A percentile compares a stretch with the other conserved stretches of the same genome.
Evolutionary conservation across 768 basidiomycete species (phyloP).

Genomic region (Lactarius quietus): DNA sequence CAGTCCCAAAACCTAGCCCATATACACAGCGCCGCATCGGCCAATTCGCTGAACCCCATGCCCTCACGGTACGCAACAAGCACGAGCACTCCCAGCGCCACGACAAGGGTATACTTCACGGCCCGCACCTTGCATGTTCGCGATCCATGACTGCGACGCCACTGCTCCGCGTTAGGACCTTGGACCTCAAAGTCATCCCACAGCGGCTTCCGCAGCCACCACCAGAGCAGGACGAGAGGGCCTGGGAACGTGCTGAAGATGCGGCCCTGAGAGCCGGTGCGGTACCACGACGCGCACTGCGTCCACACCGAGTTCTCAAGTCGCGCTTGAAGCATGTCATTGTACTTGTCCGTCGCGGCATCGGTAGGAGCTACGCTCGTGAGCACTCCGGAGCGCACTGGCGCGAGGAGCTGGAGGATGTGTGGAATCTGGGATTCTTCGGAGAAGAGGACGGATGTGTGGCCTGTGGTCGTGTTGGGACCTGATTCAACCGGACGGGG

Average conservation of each 20-base stretch:
- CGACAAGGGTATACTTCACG: neutral
- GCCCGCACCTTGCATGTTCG: neutral
- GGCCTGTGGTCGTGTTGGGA: constrained; percentile 33
- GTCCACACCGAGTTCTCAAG: constrained; percentile 15
- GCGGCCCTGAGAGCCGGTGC: constrained; percentile 9
- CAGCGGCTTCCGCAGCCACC: constrained; percentile 12
- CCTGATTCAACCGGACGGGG: too few relatives aligned
- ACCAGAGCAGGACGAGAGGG: constrained; percentile 16
- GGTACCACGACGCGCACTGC: constrained; percentile 24
- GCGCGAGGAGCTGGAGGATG: constrained; percentile 13
- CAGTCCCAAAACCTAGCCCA: neutral
- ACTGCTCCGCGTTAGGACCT: neutral
- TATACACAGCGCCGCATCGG: neutral
- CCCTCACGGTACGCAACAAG: neutral
- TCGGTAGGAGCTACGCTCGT: constrained; percentile 4
- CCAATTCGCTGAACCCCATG: neutral
- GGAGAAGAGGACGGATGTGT: constrained; percentile 53
- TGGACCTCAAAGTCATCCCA: constrained; percentile 16
- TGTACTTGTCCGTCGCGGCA: constrained; percentile 20
- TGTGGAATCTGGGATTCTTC: constrained; percentile 28
- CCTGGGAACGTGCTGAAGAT: constrained; percentile 18
- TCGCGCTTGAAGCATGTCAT: constrained; percentile 12
- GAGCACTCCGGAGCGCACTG: constrained; percentile 10
- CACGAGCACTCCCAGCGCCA: neutral
- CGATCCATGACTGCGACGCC: neutral